Percentiles rank a stretch among this genome's conserved stretches.
phyloP scores from a whole-genome alignment of 352 stramenopile genomes.

The Saprolegnia parasitica region DNA sequence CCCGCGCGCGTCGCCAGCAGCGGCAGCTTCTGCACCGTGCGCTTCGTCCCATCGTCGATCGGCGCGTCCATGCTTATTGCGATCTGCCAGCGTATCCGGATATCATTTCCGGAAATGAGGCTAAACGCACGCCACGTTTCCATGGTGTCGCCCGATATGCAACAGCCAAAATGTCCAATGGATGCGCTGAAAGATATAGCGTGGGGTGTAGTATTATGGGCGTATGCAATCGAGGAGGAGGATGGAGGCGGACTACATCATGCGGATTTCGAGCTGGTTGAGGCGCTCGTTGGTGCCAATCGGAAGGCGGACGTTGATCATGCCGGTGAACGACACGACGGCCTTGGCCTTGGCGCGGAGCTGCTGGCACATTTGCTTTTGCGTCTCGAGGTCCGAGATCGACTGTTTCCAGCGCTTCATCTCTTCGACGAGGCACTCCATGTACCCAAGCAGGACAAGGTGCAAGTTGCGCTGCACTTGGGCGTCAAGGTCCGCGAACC shows the following conservation, averaged over 20 bases:
- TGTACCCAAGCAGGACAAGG: conserved; percentile 78
- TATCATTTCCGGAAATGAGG: too few species aligned
- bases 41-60: conserved; percentile 77
- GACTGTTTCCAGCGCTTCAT: conserved; percentile 59
- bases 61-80: conserved; percentile 52
- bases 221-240: too few species aligned
- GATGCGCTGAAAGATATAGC: too few species aligned
- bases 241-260: conserved; percentile 22
- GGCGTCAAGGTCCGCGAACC: conserved; percentile 76
- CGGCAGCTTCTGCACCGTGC: conserved; percentile 78
- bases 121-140: too few species aligned
- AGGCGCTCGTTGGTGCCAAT: conserved; percentile 76
- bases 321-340: conserved; percentile 79
- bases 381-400: conserved; percentile 15
- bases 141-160: too few species aligned
- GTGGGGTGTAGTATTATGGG: too few species aligned
- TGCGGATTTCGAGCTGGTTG: conserved; percentile 66
- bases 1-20: conserved; percentile 74
- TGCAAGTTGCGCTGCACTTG: conserved; percentile 81
- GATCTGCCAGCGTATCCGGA: too few species aligned
- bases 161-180: too few species aligned
- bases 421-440: conserved; percentile 81
- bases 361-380: conserved; percentile 39
- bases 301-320: conserved; percentile 85
- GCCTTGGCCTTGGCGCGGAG: conserved; percentile 75